Conservation (phyloP, 345 rosid genomes). For the Populus nigra region DNA sequence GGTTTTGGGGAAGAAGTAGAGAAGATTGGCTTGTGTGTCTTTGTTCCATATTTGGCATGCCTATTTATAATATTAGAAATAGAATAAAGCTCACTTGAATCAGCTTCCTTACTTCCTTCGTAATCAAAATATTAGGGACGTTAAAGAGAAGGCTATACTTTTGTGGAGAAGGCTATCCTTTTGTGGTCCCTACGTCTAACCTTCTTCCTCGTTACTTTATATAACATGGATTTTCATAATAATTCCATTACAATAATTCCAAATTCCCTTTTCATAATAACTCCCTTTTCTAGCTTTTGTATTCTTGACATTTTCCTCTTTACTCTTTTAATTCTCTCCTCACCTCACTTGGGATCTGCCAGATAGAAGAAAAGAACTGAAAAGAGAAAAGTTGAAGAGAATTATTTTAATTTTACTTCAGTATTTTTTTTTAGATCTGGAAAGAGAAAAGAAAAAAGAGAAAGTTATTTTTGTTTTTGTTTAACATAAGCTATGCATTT, state of each 20-base stretch:
- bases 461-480: no score
- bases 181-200: neutral
- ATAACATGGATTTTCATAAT: neutral
- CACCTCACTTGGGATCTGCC: no score
- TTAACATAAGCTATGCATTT: no score
- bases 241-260: neutral
- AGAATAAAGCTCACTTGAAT: conserved; percentile 36
- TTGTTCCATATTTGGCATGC: neutral
- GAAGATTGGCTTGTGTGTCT: conserved; percentile 11
- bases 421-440: no score
- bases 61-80: conserved; percentile 36
- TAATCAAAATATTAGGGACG: conserved; percentile 28
- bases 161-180: neutral
- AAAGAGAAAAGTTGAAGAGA: no score
- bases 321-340: no score
- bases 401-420: no score
- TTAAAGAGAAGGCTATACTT: conserved; percentile 12
- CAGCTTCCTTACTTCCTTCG: conserved; percentile 56
- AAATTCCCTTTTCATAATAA: neutral
- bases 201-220: no score
- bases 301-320: no score
- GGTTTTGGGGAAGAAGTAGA: neutral
- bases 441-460: no score
- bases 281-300: no score
- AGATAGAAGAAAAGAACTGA: no score